These are phyloP conservation scores for Debaryomyces hansenii DNA, from an alignment of 805 yeast genomes.

Conservation along the genomic window DNA sequence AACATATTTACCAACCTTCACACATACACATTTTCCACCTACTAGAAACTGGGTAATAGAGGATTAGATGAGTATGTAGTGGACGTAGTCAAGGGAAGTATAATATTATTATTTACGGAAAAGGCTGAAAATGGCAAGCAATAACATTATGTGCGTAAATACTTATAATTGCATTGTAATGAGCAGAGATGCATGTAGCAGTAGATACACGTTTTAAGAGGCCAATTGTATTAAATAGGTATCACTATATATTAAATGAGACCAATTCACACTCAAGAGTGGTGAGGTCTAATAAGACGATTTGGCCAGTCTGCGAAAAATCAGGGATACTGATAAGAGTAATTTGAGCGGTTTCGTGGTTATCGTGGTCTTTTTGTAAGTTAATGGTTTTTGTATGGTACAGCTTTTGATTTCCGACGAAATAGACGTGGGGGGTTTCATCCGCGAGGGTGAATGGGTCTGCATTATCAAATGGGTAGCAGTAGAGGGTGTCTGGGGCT, in stretches of 20 bases:
- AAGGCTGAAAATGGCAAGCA: too few relatives aligned
- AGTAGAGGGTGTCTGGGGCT: slow-evolving; percentile 92
- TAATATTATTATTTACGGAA: too few relatives aligned
- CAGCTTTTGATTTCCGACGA: slow-evolving; percentile 78
- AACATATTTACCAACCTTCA: neutral
- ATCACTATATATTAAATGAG: slow-evolving; percentile 14
- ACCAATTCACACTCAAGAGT: slow-evolving; percentile 50
- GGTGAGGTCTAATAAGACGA: slow-evolving; percentile 21
- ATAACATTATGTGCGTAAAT: neutral
- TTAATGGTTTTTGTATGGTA: slow-evolving; percentile 46
- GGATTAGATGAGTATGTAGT: too few relatives aligned
- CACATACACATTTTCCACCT: too few relatives aligned
- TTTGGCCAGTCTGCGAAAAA: slow-evolving; percentile 63
- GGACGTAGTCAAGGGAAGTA: too few relatives aligned
- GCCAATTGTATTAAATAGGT: too few relatives aligned
- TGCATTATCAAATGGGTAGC: slow-evolving; percentile 72
- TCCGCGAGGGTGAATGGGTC: slow-evolving; percentile 78
- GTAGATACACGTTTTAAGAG: too few relatives aligned
- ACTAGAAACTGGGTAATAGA: too few relatives aligned
- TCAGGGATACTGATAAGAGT: slow-evolving; percentile 68
- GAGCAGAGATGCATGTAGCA: neutral
- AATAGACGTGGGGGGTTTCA: slow-evolving; percentile 83
- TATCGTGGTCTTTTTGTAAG: slow-evolving; percentile 15
- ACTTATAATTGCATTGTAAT: neutral
- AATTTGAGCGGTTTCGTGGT: slow-evolving; percentile 25